These are phyloP conservation scores for Aspergillus sp. DNA, from an alignment of 2,329 filamentous ascomycete species.

Conservation along the genomic window DNA sequence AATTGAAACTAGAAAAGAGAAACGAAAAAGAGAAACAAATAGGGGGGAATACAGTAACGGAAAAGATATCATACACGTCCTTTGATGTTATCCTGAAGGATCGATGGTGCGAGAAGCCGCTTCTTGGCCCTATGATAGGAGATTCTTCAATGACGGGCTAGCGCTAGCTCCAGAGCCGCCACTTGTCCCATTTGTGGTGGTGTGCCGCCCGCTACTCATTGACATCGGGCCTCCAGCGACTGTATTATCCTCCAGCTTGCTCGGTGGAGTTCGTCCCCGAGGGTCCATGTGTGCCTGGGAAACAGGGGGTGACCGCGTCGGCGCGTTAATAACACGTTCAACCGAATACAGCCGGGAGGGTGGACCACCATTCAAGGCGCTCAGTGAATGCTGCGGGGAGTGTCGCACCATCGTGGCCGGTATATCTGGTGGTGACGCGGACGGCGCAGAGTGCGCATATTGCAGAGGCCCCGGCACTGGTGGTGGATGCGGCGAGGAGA, in stretches of 20 bases:
- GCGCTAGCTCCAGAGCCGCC: constrained; percentile 65
- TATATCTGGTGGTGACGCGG: constrained; percentile 38
- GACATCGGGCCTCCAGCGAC: constrained; percentile 23
- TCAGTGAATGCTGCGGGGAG: constrained; percentile 39
- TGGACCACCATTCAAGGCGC: constrained; percentile 35
- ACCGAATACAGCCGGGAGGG: constrained; percentile 38
- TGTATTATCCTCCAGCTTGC: constrained; percentile 30
- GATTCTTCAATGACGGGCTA: constrained; percentile 72
- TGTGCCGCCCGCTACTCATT: constrained; percentile 28
- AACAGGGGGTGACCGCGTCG: constrained; percentile 37
- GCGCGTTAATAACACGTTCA: constrained; percentile 35
- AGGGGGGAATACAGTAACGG: constrained; percentile 5
- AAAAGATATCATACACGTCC: constrained; percentile 20
- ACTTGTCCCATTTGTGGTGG: constrained; percentile 27
- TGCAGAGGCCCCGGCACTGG: constrained; percentile 32
- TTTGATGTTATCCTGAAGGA: background rate
- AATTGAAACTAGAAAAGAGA: constrained; percentile 1
- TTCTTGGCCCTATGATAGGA: constrained; percentile 57
- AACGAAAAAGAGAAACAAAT: background rate
- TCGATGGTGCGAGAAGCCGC: background rate
- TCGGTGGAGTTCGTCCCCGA: constrained; percentile 34
- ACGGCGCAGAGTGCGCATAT: constrained; percentile 38
- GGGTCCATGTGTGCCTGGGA: constrained; percentile 35
- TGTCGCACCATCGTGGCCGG: constrained; percentile 37
- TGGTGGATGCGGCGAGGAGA: constrained; percentile 35